Conservation (phyloP, 1,284 basidiomycete species). For the Malassezia yamatoensis region DNA sequence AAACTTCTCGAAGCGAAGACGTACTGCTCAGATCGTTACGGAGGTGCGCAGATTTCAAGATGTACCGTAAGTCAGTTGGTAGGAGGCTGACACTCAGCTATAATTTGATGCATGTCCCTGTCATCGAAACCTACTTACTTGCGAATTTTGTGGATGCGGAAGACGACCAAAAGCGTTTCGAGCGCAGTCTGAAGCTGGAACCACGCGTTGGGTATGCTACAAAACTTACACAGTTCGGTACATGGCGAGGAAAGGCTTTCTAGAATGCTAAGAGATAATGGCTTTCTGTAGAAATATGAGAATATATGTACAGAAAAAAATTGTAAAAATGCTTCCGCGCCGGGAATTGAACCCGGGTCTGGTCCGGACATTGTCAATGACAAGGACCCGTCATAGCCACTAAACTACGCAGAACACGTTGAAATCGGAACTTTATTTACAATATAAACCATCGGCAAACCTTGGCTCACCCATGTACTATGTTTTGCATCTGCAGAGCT, state of each 20-base stretch:
- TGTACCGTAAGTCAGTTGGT: slow-evolving; percentile 52
- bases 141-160: slow-evolving; percentile 55
- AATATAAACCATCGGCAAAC: neutral
- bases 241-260: slow-evolving; percentile 71
- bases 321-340: slow-evolving; percentile 17
- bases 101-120: slow-evolving; percentile 64
- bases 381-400: slow-evolving; percentile 22
- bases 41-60: slow-evolving; percentile 94
- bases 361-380: slow-evolving; percentile 14
- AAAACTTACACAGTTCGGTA: neutral
- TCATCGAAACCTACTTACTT: slow-evolving; percentile 66
- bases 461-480: too few species aligned
- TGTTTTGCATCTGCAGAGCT: too few species aligned
- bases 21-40: slow-evolving; percentile 83
- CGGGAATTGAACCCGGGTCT: slow-evolving; percentile 24
- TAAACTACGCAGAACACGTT: slow-evolving; percentile 20
- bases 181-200: slow-evolving; percentile 71
- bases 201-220: slow-evolving; percentile 62
- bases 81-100: slow-evolving; percentile 5
- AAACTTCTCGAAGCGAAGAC: slow-evolving; percentile 91
- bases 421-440: neutral
- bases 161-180: slow-evolving; percentile 55
- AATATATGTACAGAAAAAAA: neutral
- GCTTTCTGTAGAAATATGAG: slow-evolving; percentile 56
- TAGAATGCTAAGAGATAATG: slow-evolving; percentile 70